Base-by-base conservation (phyloP, 2,329 filamentous ascomycete genomes). In the Penicillium hordei region DNA sequence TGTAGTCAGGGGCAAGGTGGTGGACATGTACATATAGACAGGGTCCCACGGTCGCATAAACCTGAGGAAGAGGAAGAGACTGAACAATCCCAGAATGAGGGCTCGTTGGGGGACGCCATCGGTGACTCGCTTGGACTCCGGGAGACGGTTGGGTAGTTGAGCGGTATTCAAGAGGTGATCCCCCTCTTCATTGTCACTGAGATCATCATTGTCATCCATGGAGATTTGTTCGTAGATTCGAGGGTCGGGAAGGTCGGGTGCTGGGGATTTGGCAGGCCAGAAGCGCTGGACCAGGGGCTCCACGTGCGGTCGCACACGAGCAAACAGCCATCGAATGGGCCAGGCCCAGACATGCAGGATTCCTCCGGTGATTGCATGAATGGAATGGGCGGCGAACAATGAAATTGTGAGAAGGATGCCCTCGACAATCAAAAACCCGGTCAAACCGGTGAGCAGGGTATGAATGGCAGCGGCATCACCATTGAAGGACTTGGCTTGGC, bases 341-440 rank as follows among this genome's bases (percentile, higher is more conserved):
- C 65, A 61, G 7, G 55, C 66, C 43, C 68, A 59, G 9, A 68
- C 62, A 13, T 67, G 60, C 17, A 73, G 48, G 19, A 73, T 66
- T 2, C 62, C 67, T n/a, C 69, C 70, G 0, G 63, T 58, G 8
- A 61, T 46, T 1, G 64, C 58, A 38, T 73, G 68, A 9, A 73
- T 55, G n/a, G 59, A 52, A 1, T 61, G 62, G 0, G 69, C 64
- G 1, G 65, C 52, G 31, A 72, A 65, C 53, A 65, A 67, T 2
- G 72, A 65, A 1, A 63, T 48, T 2, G 63, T 58, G 13, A 71
- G 25, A 8, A 73, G 55, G 12, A 74, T 59, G 3, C 57, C 64
- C 27, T 70, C 70, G 12, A 70, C 68, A 31, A 74, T 65, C 4
- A 73, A 42, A 36, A 73, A 72, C 9, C 72, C 70, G 5, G 71